Percentiles rank a stretch among this genome's conserved stretches.
Conservation (phyloP, 768 basidiomycete species). For the Boletus edulis region DNA sequence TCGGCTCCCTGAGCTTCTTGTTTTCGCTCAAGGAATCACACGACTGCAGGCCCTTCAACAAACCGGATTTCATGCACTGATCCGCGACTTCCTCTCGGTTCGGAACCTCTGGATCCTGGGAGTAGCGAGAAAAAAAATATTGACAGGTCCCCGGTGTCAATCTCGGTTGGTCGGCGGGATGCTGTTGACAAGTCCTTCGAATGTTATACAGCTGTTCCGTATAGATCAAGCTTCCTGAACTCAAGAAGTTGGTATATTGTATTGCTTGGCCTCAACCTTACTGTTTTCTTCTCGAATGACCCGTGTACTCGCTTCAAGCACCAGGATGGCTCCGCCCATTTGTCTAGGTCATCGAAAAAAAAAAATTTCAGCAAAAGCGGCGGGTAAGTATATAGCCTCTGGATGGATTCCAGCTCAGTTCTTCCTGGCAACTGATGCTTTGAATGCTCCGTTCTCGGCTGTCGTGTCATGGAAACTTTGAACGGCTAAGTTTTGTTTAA, state of each 20-base stretch:
- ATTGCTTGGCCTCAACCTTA: background rate
- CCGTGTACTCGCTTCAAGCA: background rate
- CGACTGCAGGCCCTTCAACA: background rate
- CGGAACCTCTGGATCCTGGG: background rate
- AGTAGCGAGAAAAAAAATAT: background rate
- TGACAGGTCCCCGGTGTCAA: conserved; percentile 6
- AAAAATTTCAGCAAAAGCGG: background rate
- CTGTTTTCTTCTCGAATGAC: background rate
- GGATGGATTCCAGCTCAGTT: background rate
- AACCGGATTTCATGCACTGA: background rate
- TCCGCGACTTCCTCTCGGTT: conserved; percentile 1
- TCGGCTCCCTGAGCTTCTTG: conserved; percentile 2
- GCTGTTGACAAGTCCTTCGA: background rate
- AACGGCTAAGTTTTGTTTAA: conserved; percentile 6
- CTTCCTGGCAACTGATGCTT: conserved; percentile 8
- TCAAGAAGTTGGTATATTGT: background rate
- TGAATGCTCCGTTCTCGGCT: background rate
- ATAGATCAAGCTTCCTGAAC: background rate
- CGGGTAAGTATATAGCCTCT: background rate
- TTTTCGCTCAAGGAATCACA: background rate
- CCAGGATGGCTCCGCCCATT: background rate
- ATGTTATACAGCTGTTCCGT: background rate
- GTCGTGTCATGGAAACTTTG: conserved; percentile 11
- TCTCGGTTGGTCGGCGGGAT: background rate
- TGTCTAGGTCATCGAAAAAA: background rate